Base-by-base conservation (phyloP, 2,329 filamentous ascomycete genomes). In the Orbilia brochopaga region DNA sequence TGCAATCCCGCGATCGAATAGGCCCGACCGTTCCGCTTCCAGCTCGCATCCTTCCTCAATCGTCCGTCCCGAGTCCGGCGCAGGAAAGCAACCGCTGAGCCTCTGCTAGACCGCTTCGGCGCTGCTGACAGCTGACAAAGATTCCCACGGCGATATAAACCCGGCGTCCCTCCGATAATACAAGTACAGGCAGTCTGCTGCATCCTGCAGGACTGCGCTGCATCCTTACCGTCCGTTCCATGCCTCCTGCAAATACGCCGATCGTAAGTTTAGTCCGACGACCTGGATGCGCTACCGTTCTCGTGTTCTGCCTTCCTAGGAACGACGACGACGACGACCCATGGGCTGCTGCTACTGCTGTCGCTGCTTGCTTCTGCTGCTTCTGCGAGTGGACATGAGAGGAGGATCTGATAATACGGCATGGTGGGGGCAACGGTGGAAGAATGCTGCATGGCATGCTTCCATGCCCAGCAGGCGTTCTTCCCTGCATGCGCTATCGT, bases 231-330 rank as follows among this genome's bases (percentile, higher is more conserved):
- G 46, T 69, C 48, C 46, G 46, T 69, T 40, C 65, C 58, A 69
- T 69, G 65, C 65, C 65, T 53, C 65, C 65, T 57, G 65, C 65
- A 63, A 63, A 69, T 58, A 32, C 52, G 53, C 65, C 65, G 52
- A 69, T 69, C 62, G 65, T 69, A 69, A 69, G 65, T 69, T 19
- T 57, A 46, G 4, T 62, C 44, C 37, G 21, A 32, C 42, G 32
- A 37, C 54, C 51, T 69, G 42, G 58, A 54, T 53, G 32, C n/a
- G n/a, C n/a, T n/a, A n/a, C n/a, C n/a, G n/a, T n/a, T 44, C 21
- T 13, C 50, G 54, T 40, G 19, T 53, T 35, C 30, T n/a, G n/a
- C 42, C 32, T 40, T 30, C 53, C 8, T 55, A 3, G 4, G 27
- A 32, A 8, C 27, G 27, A 32, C 27, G 27, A 32, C 27, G 27